These are phyloP conservation scores for Trametes cingulata DNA, from an alignment of 768 basidiomycete genomes.

Conservation along the genomic window DNA sequence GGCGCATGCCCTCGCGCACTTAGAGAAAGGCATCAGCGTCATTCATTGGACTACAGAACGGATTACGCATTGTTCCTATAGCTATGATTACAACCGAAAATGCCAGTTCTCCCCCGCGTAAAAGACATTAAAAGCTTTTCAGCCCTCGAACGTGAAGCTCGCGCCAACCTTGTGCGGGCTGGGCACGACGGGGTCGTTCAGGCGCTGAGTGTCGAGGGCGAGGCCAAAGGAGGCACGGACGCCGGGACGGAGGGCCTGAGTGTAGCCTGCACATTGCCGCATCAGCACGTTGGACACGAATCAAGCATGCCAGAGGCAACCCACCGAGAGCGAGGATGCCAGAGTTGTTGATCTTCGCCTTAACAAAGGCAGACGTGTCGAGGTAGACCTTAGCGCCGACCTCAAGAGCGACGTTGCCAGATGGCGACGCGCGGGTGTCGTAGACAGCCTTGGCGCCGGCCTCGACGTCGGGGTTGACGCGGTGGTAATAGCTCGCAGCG, in stretches of 20 bases:
- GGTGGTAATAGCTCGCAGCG: constrained; percentile 98
- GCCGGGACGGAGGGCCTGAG: constrained; percentile 90
- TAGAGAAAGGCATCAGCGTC: background rate
- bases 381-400: constrained; percentile 94
- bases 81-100: constrained; percentile 18
- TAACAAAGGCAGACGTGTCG: constrained; percentile 88
- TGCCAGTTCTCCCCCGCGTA: constrained; percentile 2
- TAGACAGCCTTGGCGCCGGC: constrained; percentile 97
- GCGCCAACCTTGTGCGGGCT: constrained; percentile 85
- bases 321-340: constrained; percentile 86
- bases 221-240: constrained; percentile 93
- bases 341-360: constrained; percentile 98
- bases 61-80: constrained; percentile 21
- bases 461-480: constrained; percentile 87
- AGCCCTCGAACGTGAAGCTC: constrained; percentile 67
- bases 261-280: constrained; percentile 59
- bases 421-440: constrained; percentile 87
- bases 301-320: constrained; percentile 8
- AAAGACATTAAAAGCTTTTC: constrained; percentile 16
- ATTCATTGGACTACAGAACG: constrained; percentile 16
- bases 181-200: constrained; percentile 64
- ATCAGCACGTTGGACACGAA: background rate
- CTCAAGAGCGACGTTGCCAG: constrained; percentile 80
- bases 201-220: constrained; percentile 90
- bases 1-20: too few relatives aligned